Evolutionary conservation across 257 asterid genomes (phyloP), one percentile per base, ranked within the genome.

Genomic region (Scutellaria galericulata): DNA sequence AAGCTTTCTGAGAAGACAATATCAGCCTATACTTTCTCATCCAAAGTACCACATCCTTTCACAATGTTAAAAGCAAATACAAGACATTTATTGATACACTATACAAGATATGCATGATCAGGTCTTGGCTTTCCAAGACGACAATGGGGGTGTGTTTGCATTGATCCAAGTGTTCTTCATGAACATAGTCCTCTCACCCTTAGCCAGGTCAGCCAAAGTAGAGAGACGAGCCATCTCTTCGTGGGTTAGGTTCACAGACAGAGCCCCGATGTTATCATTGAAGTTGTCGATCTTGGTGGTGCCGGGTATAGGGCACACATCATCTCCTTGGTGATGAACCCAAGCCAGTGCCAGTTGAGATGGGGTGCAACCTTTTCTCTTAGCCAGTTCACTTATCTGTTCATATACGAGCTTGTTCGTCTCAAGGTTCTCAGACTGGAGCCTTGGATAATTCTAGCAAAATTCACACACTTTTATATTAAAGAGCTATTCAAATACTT

Each of bases 331-430:
- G 72, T 79, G 82, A 40, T 75, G 82, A 70, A 84, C 84, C 88
- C 88, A 84, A 69, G 88, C 84, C 70, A 84, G 40, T 7, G 88
- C 88, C 35, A 81, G 58, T 50, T 84, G 88, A 42, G 86, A 81
- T 5, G 88, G 75, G 67, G 68, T 78, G 78, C 86, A 81, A 7
- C 84, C 88, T 72, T 84, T 84, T 14, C 31, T 65, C 7, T 52
- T 11, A n/a, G 80, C 88, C 73, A 84, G 70, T 61, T 81, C 81
- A 12, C 69, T 9, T 1, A 81, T 63, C 51, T 80, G 72, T 7
- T 81, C 77, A 24, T 67, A 84, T 20, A 84, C 40, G 6, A 58
- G 20, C 73, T 72, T 84, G 77, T 81, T 84, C 8, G 18, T 47
- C 24, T 81, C 88, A n/a, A 84, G 73, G 63, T 81, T 84, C 18